Base-by-base conservation (phyloP, 805 yeast species). In the Barnettozyma wickerhamii region DNA sequence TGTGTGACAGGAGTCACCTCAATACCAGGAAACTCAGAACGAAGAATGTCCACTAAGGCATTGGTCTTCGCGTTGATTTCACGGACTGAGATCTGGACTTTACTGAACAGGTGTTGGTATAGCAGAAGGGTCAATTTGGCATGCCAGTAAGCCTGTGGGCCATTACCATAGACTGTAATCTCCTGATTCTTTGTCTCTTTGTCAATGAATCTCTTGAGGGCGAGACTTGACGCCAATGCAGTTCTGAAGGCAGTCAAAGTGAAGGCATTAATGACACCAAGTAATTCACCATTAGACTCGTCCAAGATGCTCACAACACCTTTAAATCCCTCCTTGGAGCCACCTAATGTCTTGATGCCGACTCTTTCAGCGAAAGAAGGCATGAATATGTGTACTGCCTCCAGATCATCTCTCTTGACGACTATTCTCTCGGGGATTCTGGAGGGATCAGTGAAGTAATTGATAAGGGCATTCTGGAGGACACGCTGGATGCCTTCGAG, bases 141-240 rank as follows among this genome's bases (percentile, higher is more conserved):
- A 53, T 81, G 87, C 88, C 88, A 81, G 46, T 67, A 70, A 0
- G 80, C 81, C 56, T 81, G 86, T 27, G 69, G 66, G 0, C 87
- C 88, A 21, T 75, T 74, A 1, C 87, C 88, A 53, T 74, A 76
- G 13, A 72, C 75, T 0, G 65, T 56, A 4, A 63, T 55, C 6
- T 49, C 52, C 26, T 60, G 54, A 7, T 42, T 45, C 1, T 35
- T 39, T 20, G 31, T 42, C 4, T 58, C 44, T 1, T 56, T 49
- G 2, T 63, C 56, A 31, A 63, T 60, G 13, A 55, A 52, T 42
- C 67, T 69, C 10, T 58, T 60, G 42, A 79, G 52, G 1, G 76
- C 75, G 15, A 78, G 53, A 6, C 72, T 64, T 20, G 77, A 70
- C 20, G 78, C 75, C 41, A 81, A 61, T 0, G 85, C 85, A 4